A percentile compares a stretch with the other conserved stretches of the same genome.
Evolutionary conservation across 2,329 filamentous ascomycete species (phyloP).

Genomic region (Juglanconis oblonga): DNA sequence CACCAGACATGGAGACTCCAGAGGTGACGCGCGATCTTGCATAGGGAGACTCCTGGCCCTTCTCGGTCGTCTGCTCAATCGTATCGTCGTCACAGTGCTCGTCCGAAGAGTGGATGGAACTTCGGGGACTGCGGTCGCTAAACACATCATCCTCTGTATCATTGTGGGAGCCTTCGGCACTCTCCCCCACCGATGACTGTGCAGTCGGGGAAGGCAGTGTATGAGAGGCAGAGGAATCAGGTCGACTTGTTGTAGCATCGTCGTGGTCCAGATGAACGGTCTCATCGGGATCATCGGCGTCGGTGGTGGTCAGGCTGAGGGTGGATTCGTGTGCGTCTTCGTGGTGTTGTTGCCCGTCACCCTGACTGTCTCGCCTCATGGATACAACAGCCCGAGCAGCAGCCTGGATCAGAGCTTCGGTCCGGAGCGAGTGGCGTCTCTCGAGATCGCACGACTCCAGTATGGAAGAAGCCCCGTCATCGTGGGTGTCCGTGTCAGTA

Average conservation of each 20-base stretch:
- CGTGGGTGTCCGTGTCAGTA: conserved; percentile 7
- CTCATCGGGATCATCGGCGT: conserved; percentile 17
- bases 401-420: conserved; percentile 52
- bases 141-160: conserved; percentile 57
- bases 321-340: conserved; percentile 20
- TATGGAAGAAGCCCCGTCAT: conserved; percentile 14
- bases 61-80: conserved; percentile 15
- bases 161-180: conserved; percentile 47
- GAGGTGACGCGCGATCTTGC: conserved; percentile 35
- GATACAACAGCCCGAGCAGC: conserved; percentile 50
- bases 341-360: conserved; percentile 18
- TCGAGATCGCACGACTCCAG: conserved; percentile 22
- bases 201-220: conserved; percentile 18
- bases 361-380: conserved; percentile 26
- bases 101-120: conserved; percentile 52
- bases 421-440: conserved; percentile 41
- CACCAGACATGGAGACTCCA: conserved; percentile 12
- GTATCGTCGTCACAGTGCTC: conserved; percentile 23
- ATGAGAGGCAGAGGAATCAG: conserved; percentile 22
- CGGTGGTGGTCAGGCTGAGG: conserved; percentile 20
- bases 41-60: conserved; percentile 26
- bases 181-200: conserved; percentile 28
- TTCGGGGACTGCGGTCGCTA: conserved; percentile 55
- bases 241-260: conserved; percentile 15
- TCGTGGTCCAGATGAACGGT: conserved; percentile 11